A percentile compares a stretch with the other conserved stretches of the same genome.
phyloP scores from a whole-genome alignment of 176 grass and related monocot species.

The Ensete glaucum region DNA sequence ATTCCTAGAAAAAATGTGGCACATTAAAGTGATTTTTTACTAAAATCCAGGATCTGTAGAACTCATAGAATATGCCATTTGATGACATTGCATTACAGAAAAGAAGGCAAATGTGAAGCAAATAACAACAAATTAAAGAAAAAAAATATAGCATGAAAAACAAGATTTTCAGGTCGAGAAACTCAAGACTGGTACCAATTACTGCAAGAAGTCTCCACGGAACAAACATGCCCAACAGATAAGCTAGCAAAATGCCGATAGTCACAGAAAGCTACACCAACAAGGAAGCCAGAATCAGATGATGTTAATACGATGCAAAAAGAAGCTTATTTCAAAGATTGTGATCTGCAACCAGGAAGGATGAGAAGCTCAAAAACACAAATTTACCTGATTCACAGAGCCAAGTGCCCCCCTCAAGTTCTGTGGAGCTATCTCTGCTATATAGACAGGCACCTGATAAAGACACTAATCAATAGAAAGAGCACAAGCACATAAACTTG shows the following conservation, averaged over 20 bases:
- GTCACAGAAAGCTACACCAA: constrained; percentile 60
- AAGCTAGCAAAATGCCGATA: constrained; percentile 75
- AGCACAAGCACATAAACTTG: not conserved
- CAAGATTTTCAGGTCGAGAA: not conserved
- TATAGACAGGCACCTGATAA: constrained; percentile 86
- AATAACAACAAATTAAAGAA: not conserved
- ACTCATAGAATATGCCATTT: not conserved
- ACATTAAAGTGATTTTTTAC: not conserved
- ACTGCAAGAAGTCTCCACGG: constrained; percentile 93
- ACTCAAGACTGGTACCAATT: constrained; percentile 49
- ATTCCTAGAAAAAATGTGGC: constrained; percentile 34
- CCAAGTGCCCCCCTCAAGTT: constrained; percentile 94
- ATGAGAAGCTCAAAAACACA: not conserved
- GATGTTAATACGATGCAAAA: not conserved
- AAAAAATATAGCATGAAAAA: not conserved
- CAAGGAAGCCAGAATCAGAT: not conserved
- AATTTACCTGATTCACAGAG: constrained; percentile 70
- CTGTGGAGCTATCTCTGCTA: constrained; percentile 92
- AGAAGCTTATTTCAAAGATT: not conserved
- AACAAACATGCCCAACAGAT: constrained; percentile 90
- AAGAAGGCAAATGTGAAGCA: too few species aligned
- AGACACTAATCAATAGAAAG: not conserved
- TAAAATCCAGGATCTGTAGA: not conserved
- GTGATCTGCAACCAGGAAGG: not conserved
- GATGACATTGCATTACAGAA: not conserved